phyloP scores from a whole-genome alignment of 2,329 filamentous ascomycete species.

The Periconia macrospinosa region DNA sequence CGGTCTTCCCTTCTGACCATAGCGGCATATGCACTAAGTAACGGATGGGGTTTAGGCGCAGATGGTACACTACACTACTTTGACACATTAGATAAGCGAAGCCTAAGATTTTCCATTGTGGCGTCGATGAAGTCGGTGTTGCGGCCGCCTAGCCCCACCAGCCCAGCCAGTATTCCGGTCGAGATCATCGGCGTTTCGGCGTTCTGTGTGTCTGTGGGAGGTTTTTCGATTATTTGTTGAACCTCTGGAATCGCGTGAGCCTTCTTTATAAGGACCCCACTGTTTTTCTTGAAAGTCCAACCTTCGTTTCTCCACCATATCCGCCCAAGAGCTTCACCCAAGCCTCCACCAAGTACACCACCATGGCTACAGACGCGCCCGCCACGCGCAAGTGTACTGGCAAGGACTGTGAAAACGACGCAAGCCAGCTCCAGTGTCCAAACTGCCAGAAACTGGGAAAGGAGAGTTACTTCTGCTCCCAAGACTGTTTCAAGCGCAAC shows the following conservation, averaged over 20 bases:
- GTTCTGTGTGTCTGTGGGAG: too few species aligned
- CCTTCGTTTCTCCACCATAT: not conserved
- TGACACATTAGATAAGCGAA: too few species aligned
- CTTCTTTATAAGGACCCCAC: not conserved
- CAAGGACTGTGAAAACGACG: conserved; percentile 82
- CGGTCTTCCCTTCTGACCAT: too few species aligned
- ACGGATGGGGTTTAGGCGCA: too few species aligned
- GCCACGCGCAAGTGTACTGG: conserved; percentile 74
- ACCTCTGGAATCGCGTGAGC: not conserved
- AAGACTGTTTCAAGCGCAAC: conserved; percentile 98
- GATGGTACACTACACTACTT: too few species aligned
- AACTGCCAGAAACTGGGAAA: conserved; percentile 90
- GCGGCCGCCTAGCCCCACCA: too few species aligned
- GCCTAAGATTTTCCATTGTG: too few species aligned
- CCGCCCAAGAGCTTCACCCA: not conserved
- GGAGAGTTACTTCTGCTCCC: conserved; percentile 95
- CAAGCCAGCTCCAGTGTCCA: conserved; percentile 85
- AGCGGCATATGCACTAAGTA: too few species aligned
- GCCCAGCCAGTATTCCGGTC: too few species aligned
- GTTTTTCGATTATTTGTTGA: not conserved
- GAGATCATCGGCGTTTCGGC: too few species aligned
- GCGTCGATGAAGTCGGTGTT: too few species aligned
- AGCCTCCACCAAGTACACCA: not conserved
- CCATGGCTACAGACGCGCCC: conserved; percentile 38
- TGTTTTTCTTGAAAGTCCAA: not conserved